A percentile compares a stretch with the other conserved stretches of the same genome.
Conservation (phyloP, 495 filamentous ascomycete species). For the Lasiosphaeris hirsuta region DNA sequence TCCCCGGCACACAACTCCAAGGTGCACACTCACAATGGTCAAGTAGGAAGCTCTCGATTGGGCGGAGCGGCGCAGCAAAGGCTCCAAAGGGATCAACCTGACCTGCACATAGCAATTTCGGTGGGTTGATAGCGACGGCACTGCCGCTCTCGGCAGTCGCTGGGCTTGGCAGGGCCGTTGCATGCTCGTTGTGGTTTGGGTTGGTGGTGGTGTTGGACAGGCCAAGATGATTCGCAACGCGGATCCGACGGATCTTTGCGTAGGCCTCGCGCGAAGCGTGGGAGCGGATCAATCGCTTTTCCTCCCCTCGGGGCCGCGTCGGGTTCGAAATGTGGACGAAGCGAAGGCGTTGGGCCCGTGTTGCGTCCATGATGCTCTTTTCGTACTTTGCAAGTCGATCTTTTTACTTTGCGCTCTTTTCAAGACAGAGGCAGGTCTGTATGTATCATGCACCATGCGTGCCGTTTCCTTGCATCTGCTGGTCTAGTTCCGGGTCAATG, state of each 20-base stretch:
- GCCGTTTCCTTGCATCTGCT: too few relatives aligned
- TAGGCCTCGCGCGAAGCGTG: slow-evolving; percentile 8
- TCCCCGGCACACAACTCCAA: not conserved
- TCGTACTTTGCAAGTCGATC: too few relatives aligned
- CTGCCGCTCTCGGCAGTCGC: not conserved
- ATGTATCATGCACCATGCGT: too few relatives aligned
- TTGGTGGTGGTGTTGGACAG: not conserved
- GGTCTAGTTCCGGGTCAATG: too few relatives aligned
- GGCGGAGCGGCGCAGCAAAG: not conserved
- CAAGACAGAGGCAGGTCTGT: too few relatives aligned
- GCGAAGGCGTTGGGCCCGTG: not conserved
- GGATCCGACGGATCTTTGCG: not conserved
- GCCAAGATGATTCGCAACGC: not conserved
- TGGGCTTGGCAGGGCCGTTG: too few relatives aligned
- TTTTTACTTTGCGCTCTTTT: too few relatives aligned
- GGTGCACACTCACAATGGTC: slow-evolving; percentile 5
- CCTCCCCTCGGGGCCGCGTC: not conserved
- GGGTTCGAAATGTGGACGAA: slow-evolving; percentile 8
- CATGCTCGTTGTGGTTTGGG: too few relatives aligned
- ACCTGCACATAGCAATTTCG: not conserved
- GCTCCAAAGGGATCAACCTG: slow-evolving; percentile 1
- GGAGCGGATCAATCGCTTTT: not conserved
- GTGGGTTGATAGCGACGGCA: not conserved
- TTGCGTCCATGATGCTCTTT: not conserved
- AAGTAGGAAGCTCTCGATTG: slow-evolving; percentile 8